These are phyloP conservation scores for Choiromyces venosus DNA, from an alignment of 495 filamentous ascomycete species.

Conservation along the genomic window DNA sequence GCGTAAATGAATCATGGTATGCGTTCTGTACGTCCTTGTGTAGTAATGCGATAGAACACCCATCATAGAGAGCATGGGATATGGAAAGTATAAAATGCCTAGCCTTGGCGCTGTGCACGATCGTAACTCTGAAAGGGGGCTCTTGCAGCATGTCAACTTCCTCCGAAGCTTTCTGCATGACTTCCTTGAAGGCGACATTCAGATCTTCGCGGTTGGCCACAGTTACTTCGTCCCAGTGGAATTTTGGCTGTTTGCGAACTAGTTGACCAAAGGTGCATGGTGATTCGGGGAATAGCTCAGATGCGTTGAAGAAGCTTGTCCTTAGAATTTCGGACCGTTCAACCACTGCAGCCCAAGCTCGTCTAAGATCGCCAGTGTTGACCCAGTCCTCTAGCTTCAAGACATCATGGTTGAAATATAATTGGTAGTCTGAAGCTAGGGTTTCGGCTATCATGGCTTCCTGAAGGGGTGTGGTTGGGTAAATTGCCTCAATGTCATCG, in stretches of 20 bases:
- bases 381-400: slow-evolving; percentile 51
- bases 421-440: slow-evolving; percentile 56
- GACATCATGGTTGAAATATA: slow-evolving; percentile 76
- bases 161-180: slow-evolving; percentile 28
- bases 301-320: slow-evolving; percentile 62
- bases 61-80: slow-evolving; percentile 75
- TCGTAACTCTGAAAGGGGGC: slow-evolving; percentile 41
- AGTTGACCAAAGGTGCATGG: slow-evolving; percentile 60
- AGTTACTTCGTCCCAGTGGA: slow-evolving; percentile 23
- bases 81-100: slow-evolving; percentile 62
- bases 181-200: slow-evolving; percentile 31
- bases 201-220: slow-evolving; percentile 28
- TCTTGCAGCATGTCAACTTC: slow-evolving; percentile 27
- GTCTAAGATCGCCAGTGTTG: slow-evolving; percentile 51
- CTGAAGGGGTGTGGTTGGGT: slow-evolving; percentile 69
- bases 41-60: slow-evolving; percentile 62
- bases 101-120: slow-evolving; percentile 31
- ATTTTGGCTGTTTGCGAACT: slow-evolving; percentile 44
- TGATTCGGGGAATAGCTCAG: slow-evolving; percentile 46
- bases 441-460: slow-evolving; percentile 77
- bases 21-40: slow-evolving; percentile 60
- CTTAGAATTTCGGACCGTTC: slow-evolving; percentile 62
- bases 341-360: slow-evolving; percentile 58
- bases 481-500: slow-evolving; percentile 50
- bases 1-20: slow-evolving; percentile 47